A percentile compares a stretch with the other conserved stretches of the same genome.
Evolutionary conservation across 75 land plant genomes (phyloP).

Genomic region (Sequoiadendron giganteum): DNA sequence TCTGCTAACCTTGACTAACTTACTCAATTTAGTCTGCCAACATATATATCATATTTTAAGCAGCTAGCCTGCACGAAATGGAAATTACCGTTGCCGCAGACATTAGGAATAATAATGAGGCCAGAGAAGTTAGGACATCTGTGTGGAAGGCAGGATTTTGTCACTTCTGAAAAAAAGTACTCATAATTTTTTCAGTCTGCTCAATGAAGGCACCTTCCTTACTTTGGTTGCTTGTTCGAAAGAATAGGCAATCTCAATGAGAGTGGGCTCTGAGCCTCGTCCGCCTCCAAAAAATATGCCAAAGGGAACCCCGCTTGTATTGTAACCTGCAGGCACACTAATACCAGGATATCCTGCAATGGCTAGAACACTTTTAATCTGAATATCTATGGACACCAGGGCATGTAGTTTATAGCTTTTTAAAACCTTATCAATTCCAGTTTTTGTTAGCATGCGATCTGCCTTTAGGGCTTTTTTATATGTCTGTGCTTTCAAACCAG

Average conservation of each 20-base stretch:
- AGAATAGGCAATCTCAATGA: slow-evolving; percentile 66
- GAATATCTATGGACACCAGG: slow-evolving; percentile 26
- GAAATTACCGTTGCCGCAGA: no score
- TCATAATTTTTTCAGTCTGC: background rate
- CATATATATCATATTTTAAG: no score
- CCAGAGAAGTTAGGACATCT: no score
- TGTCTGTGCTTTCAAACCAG: slow-evolving; percentile 14
- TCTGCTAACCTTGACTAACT: no score
- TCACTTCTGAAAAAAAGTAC: no score
- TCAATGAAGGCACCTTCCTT: slow-evolving; percentile 42
- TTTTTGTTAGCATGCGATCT: slow-evolving; percentile 16
- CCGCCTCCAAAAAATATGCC: slow-evolving; percentile 35
- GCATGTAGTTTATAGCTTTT: slow-evolving; percentile 42
- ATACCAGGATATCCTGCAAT: slow-evolving; percentile 46
- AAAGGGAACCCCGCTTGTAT: slow-evolving; percentile 23
- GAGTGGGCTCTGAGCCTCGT: slow-evolving; percentile 24
- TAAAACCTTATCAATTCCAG: slow-evolving; percentile 44
- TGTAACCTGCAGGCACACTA: slow-evolving; percentile 24
- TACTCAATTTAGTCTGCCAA: no score
- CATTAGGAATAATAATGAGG: no score
- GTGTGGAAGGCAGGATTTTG: no score
- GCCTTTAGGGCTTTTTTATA: slow-evolving; percentile 26
- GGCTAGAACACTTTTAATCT: slow-evolving; percentile 26
- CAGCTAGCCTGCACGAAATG: no score
- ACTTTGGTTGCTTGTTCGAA: slow-evolving; percentile 65